Conservation (phyloP, 2,329 filamentous ascomycete species). For the Ceratocystis eucalypticola region DNA sequence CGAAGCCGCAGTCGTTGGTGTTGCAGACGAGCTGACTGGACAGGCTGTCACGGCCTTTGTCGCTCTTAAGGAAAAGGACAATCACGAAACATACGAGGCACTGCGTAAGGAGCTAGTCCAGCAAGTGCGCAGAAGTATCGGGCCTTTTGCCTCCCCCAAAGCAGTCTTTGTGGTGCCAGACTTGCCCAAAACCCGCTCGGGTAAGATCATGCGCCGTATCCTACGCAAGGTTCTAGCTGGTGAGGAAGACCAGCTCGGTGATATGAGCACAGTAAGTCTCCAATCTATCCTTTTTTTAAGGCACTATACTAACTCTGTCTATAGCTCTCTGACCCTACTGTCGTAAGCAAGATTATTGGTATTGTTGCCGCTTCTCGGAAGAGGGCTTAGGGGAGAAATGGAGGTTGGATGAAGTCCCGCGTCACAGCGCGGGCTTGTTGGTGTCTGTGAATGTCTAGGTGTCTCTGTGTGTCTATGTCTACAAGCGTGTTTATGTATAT, state of each 20-base stretch:
- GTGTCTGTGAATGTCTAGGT: background rate
- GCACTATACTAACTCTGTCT: slow-evolving; percentile 12
- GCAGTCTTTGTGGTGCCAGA: slow-evolving; percentile 82
- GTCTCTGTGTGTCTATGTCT: slow-evolving; percentile 5
- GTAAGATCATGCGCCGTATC: slow-evolving; percentile 98
- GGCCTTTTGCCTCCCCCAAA: slow-evolving; percentile 93
- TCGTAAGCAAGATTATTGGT: slow-evolving; percentile 81
- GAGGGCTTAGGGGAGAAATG: slow-evolving; percentile 26
- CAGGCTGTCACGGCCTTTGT: slow-evolving; percentile 98
- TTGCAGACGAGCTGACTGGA: slow-evolving; percentile 84
- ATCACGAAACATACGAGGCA: slow-evolving; percentile 53
- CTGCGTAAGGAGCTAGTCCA: slow-evolving; percentile 86
- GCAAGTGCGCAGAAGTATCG: slow-evolving; percentile 94
- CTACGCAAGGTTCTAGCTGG: slow-evolving; percentile 93
- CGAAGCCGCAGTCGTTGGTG: slow-evolving; percentile 89
- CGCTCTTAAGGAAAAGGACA: slow-evolving; percentile 78
- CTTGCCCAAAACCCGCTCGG: slow-evolving; percentile 89
- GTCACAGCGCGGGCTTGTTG: background rate
- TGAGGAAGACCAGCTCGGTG: slow-evolving; percentile 92
- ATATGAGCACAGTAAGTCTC: slow-evolving; percentile 82
- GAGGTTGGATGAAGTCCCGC: background rate
- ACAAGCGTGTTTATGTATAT: slow-evolving; percentile 15
- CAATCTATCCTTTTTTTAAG: slow-evolving; percentile 61
- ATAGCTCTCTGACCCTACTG: slow-evolving; percentile 74
- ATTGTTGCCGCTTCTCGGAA: slow-evolving; percentile 54